phyloP scores from a whole-genome alignment of 805 yeast genomes.

The Spathaspora girioi region DNA sequence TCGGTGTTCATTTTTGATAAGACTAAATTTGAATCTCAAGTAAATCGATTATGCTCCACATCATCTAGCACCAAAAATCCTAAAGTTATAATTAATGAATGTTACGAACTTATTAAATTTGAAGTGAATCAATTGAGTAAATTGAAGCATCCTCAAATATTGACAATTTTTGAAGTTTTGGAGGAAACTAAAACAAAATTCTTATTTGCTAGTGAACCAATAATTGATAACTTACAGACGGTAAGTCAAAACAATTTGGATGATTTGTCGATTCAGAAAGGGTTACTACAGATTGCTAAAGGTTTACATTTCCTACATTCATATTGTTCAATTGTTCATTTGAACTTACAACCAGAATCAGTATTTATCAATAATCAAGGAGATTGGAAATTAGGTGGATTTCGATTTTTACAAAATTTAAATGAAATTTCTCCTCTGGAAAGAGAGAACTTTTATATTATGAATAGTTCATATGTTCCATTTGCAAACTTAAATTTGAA shows the following conservation, averaged over 20 bases:
- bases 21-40: constrained; percentile 58
- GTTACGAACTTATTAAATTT: constrained; percentile 57
- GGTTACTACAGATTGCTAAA: constrained; percentile 71
- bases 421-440: constrained; percentile 46
- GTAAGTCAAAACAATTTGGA: constrained; percentile 43
- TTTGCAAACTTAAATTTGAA: constrained; percentile 69
- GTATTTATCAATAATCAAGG: constrained; percentile 76
- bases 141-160: constrained; percentile 83
- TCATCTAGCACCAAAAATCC: constrained; percentile 36
- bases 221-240: constrained; percentile 52
- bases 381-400: constrained; percentile 91
- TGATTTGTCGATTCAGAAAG: constrained; percentile 74
- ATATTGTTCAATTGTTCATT: constrained; percentile 68
- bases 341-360: constrained; percentile 74
- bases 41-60: constrained; percentile 35
- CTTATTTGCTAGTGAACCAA: constrained; percentile 81
- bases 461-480: constrained; percentile 78
- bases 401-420: constrained; percentile 46
- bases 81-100: constrained; percentile 55
- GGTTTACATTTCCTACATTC: constrained; percentile 82
- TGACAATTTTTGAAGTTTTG: constrained; percentile 81
- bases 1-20: constrained; percentile 89
- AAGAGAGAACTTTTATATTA: constrained; percentile 58
- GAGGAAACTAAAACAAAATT: constrained; percentile 81
- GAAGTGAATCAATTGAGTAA: constrained; percentile 74